phyloP scores from a whole-genome alignment of 768 basidiomycete species.

The Kwoniella pini region DNA sequence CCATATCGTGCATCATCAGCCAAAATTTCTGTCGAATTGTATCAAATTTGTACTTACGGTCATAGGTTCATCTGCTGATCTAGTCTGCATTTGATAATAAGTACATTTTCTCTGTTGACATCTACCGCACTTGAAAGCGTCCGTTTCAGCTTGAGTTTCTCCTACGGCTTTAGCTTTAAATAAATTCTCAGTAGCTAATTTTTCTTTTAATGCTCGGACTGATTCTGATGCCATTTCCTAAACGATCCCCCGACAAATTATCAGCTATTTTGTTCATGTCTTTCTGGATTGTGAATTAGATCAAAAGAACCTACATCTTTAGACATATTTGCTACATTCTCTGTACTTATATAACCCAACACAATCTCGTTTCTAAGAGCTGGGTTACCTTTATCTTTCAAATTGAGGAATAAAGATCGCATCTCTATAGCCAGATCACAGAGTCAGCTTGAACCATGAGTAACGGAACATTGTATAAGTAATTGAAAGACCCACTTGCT shows the following conservation, averaged over 20 bases:
- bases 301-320: constrained; percentile 73
- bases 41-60: constrained; percentile 76
- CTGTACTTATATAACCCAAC: constrained; percentile 71
- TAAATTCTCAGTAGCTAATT: constrained; percentile 80
- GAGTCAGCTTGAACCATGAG: not conserved
- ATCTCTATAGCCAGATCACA: constrained; percentile 61
- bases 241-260: too few species aligned
- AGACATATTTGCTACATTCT: constrained; percentile 74
- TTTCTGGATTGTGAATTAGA: too few species aligned
- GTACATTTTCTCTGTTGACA: constrained; percentile 82
- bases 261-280: too few species aligned
- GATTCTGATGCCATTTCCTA: constrained; percentile 97
- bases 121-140: constrained; percentile 92
- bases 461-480: not conserved
- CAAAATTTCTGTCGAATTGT: too few species aligned
- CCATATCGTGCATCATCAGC: too few species aligned
- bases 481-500: constrained; percentile 50
- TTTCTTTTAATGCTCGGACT: constrained; percentile 76
- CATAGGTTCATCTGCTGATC: constrained; percentile 98
- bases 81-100: constrained; percentile 94
- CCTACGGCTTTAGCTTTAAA: constrained; percentile 87
- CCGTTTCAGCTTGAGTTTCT: constrained; percentile 72
- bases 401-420: constrained; percentile 82
- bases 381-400: constrained; percentile 95
- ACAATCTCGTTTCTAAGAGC: constrained; percentile 79